phyloP scores from a whole-genome alignment of 129 eudicot species.

The Heracleum sosnowskyi region DNA sequence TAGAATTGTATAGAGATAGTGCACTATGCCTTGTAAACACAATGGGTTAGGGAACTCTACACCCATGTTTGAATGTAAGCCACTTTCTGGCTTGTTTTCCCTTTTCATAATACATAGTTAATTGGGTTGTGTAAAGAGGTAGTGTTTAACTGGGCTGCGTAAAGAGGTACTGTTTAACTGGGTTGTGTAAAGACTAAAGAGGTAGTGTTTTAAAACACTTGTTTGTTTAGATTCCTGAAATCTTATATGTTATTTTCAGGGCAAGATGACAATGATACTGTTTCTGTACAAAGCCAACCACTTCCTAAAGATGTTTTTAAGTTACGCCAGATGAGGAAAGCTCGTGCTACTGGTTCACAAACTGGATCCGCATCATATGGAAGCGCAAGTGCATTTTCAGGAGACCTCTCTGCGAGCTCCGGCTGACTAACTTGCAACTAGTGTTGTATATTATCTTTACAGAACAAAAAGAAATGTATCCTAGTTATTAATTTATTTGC shows the following conservation, averaged over 20 bases:
- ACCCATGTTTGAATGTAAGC: background rate
- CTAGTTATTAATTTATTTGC: background rate
- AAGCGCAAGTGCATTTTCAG: slow-evolving; percentile 83
- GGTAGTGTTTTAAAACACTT: background rate
- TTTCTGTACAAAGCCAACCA: too few species aligned
- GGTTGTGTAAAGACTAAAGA: too few species aligned
- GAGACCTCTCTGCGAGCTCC: too few species aligned
- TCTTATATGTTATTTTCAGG: slow-evolving; percentile 33
- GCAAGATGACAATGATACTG: slow-evolving; percentile 85
- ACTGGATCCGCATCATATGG: slow-evolving; percentile 85
- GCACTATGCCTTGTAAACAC: background rate
- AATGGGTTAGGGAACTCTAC: background rate
- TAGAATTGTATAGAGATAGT: background rate
- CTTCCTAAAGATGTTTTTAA: too few species aligned
- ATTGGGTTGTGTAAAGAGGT: background rate
- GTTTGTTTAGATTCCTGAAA: background rate
- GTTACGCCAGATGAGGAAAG: too few species aligned
- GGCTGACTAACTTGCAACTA: background rate
- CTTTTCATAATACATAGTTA: background rate
- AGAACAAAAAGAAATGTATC: too few species aligned
- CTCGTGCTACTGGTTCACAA: slow-evolving; percentile 27
- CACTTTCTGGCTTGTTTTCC: background rate
- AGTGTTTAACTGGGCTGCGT: too few species aligned
- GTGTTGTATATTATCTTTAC: slow-evolving; percentile 1
- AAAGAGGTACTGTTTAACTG: too few species aligned